Percentiles rank a stretch among this genome's conserved stretches.
Conservation (phyloP, 345 rosid species). For the Tarenaya hassleriana region DNA sequence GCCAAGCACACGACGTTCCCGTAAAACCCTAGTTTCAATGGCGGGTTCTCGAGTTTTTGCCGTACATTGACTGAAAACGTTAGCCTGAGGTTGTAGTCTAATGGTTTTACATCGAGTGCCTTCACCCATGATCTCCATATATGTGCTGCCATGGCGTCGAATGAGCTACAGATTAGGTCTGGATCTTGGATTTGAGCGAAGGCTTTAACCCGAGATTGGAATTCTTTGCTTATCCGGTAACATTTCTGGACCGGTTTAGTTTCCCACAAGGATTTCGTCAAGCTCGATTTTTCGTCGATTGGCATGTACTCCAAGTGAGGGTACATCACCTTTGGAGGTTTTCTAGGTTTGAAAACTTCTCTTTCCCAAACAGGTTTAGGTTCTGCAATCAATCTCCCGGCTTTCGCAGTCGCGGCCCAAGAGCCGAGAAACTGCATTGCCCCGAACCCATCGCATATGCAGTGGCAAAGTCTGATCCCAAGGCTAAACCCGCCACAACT, state of each 20-base stretch:
- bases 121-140: slow-evolving; percentile 92
- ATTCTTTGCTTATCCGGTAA: slow-evolving; percentile 57
- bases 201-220: slow-evolving; percentile 52
- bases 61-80: slow-evolving; percentile 84
- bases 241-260: slow-evolving; percentile 68
- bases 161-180: slow-evolving; percentile 45
- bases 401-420: slow-evolving; percentile 66
- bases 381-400: slow-evolving; percentile 42
- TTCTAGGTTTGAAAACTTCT: slow-evolving; percentile 53
- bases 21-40: slow-evolving; percentile 60
- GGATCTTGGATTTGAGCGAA: slow-evolving; percentile 43
- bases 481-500: slow-evolving; percentile 81
- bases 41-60: slow-evolving; percentile 49
- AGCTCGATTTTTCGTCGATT: slow-evolving; percentile 59
- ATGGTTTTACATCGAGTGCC: slow-evolving; percentile 71
- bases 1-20: slow-evolving; percentile 84
- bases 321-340: slow-evolving; percentile 54
- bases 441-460: slow-evolving; percentile 84
- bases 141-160: slow-evolving; percentile 89
- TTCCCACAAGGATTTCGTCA: slow-evolving; percentile 59
- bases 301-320: slow-evolving; percentile 66
- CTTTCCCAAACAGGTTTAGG: slow-evolving; percentile 80
- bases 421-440: slow-evolving; percentile 87
- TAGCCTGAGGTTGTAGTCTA: slow-evolving; percentile 60
- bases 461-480: slow-evolving; percentile 81